Conservation (phyloP, 2,329 filamentous ascomycete genomes). For the Aspergillus udagawae region DNA sequence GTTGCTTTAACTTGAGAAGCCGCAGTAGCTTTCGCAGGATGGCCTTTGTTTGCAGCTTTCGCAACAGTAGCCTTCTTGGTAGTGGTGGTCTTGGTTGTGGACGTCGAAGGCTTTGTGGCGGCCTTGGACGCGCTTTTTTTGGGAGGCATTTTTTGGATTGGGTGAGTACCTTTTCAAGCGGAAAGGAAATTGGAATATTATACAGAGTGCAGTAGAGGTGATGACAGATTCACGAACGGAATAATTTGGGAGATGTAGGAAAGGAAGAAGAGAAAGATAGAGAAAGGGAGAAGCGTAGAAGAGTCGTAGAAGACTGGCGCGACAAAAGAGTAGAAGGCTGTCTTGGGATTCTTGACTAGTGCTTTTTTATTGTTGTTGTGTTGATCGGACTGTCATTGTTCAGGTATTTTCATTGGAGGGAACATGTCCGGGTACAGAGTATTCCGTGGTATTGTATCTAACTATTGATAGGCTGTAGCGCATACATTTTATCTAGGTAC, state of each 20-base stretch:
- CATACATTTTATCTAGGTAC: background rate
- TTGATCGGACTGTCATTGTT: background rate
- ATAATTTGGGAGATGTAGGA: background rate
- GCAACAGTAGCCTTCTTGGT: constrained; percentile 17
- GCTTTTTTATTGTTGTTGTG: background rate
- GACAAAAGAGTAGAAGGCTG: background rate
- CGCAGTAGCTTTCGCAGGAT: constrained; percentile 24
- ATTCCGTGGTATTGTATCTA: background rate
- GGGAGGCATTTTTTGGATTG: constrained; percentile 22
- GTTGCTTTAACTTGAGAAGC: constrained; percentile 21
- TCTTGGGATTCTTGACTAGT: background rate
- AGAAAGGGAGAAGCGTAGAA: background rate
- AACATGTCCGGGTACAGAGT: background rate
- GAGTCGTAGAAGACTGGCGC: background rate
- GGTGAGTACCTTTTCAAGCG: too few relatives aligned
- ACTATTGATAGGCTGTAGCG: background rate
- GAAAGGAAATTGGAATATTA: constrained; percentile 1
- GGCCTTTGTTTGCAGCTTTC: constrained; percentile 18
- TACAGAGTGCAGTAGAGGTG: background rate
- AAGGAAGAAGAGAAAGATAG: background rate
- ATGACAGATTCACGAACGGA: background rate
- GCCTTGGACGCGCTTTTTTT: constrained; percentile 25
- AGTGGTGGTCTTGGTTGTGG: constrained; percentile 3
- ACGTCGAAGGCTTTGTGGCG: constrained; percentile 12
- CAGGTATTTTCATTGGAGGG: background rate